Evolutionary conservation across 176 grass and related monocot genomes (phyloP).

Genomic region (Ampelocalamus luodianensis): DNA sequence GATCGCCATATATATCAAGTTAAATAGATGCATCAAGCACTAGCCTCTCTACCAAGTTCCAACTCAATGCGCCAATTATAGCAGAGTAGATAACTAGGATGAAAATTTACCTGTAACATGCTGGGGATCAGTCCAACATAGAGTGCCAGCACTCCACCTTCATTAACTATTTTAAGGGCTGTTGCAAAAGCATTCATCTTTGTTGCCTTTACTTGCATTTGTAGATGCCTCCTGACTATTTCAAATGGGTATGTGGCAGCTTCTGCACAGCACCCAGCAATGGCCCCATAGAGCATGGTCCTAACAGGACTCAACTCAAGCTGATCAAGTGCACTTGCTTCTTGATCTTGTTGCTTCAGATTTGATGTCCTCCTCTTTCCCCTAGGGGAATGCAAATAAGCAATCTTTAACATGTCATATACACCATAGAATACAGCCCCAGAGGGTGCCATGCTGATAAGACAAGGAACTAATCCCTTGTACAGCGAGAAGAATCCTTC

Average conservation of each 20-base stretch:
- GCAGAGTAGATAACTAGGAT: background rate
- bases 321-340: slow-evolving; percentile 77
- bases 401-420: slow-evolving; percentile 93
- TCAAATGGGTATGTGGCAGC: slow-evolving; percentile 92
- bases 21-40: background rate
- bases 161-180: slow-evolving; percentile 83
- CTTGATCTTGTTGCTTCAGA: slow-evolving; percentile 67
- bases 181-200: slow-evolving; percentile 84
- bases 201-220: slow-evolving; percentile 84
- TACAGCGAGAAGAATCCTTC: slow-evolving; percentile 96
- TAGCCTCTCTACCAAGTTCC: slow-evolving; percentile 10
- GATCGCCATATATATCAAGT: background rate
- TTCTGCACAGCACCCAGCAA: slow-evolving; percentile 87
- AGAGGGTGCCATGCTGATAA: slow-evolving; percentile 98
- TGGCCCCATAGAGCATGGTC: slow-evolving; percentile 88
- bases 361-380: slow-evolving; percentile 61
- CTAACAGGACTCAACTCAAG: slow-evolving; percentile 76
- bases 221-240: slow-evolving; percentile 86
- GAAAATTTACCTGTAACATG: slow-evolving; percentile 77
- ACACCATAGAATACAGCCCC: slow-evolving; percentile 97
- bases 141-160: slow-evolving; percentile 84
- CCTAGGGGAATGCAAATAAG: slow-evolving; percentile 77
- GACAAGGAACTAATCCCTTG: slow-evolving; percentile 85
- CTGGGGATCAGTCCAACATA: slow-evolving; percentile 91
- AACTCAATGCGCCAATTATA: too few species aligned